Percentiles rank a stretch among this genome's conserved stretches.
Conservation (phyloP, 768 basidiomycete species). For the Psilocybe cyanescens region DNA sequence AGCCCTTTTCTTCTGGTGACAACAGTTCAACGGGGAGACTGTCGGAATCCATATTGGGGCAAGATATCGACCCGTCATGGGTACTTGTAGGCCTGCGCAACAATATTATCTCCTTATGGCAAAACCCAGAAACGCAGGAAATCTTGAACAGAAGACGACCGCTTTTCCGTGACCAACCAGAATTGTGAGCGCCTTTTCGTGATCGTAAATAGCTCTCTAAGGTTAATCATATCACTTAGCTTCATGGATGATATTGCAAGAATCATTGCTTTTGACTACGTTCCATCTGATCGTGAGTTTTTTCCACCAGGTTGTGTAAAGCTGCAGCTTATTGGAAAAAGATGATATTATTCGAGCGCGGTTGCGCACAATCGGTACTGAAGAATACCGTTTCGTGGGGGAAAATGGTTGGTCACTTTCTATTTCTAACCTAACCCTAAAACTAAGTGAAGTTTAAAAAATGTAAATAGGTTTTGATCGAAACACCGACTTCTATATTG, state of each 20-base stretch:
- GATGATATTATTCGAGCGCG: slow-evolving; percentile 79
- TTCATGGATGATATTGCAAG: slow-evolving; percentile 74
- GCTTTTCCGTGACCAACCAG: slow-evolving; percentile 62
- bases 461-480: slow-evolving; percentile 30
- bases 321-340: slow-evolving; percentile 18
- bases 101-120: slow-evolving; percentile 70
- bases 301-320: neutral
- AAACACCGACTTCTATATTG: slow-evolving; percentile 67
- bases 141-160: slow-evolving; percentile 55
- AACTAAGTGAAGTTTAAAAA: no score
- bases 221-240: slow-evolving; percentile 34
- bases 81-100: slow-evolving; percentile 55
- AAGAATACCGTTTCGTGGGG: slow-evolving; percentile 68
- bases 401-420: slow-evolving; percentile 49
- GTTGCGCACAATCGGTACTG: slow-evolving; percentile 72
- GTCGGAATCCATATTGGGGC: slow-evolving; percentile 27
- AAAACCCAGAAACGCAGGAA: slow-evolving; percentile 53
- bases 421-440: neutral
- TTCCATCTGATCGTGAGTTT: slow-evolving; percentile 66
- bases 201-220: neutral
- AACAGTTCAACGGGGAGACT: slow-evolving; percentile 1
- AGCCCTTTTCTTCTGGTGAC: slow-evolving; percentile 6
- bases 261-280: slow-evolving; percentile 56
- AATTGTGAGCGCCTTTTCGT: slow-evolving; percentile 57
- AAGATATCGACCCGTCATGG: slow-evolving; percentile 49